phyloP scores from a whole-genome alignment of 176 grass and related monocot species.

The Carex pumila region DNA sequence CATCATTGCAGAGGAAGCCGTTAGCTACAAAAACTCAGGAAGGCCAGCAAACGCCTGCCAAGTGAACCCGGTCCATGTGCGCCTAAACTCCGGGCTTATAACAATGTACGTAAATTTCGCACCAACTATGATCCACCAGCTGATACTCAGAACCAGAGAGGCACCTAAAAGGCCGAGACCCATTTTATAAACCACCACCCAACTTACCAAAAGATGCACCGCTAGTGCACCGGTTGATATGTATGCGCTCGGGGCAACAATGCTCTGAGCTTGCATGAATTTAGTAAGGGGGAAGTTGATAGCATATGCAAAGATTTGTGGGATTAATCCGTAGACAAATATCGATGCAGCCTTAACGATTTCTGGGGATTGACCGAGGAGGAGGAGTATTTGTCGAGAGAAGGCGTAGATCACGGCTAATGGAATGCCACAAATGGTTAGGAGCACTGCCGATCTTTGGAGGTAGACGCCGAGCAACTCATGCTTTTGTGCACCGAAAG shows the following conservation, averaged over 20 bases:
- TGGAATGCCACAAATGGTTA: slow-evolving; percentile 42
- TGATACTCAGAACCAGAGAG: slow-evolving; percentile 46
- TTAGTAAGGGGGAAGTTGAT: slow-evolving; percentile 44
- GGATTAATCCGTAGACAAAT: slow-evolving; percentile 36
- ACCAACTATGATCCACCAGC: slow-evolving; percentile 54
- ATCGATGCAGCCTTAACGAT: slow-evolving; percentile 32
- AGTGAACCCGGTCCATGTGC: slow-evolving; percentile 49
- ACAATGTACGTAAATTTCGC: slow-evolving; percentile 59
- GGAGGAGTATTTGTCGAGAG: slow-evolving; percentile 27
- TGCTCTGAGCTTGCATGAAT: slow-evolving; percentile 47
- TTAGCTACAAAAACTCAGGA: slow-evolving; percentile 31
- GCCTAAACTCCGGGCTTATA: slow-evolving; percentile 28
- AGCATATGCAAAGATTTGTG: slow-evolving; percentile 44
- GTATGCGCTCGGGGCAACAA: slow-evolving; percentile 36
- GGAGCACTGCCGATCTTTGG: slow-evolving; percentile 31
- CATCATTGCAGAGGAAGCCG: slow-evolving; percentile 37
- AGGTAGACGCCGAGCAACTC: slow-evolving; percentile 35
- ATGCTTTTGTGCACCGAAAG: slow-evolving; percentile 34
- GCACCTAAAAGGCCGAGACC: slow-evolving; percentile 52
- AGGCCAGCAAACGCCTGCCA: slow-evolving; percentile 46
- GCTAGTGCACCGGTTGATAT: slow-evolving; percentile 15
- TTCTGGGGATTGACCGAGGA: slow-evolving; percentile 31
- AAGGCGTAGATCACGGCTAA: slow-evolving; percentile 46
- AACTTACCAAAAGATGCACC: slow-evolving; percentile 36
- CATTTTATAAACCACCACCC: slow-evolving; percentile 29